phyloP scores from a whole-genome alignment of 108 stramenopile species.

The Seminavis robusta region DNA sequence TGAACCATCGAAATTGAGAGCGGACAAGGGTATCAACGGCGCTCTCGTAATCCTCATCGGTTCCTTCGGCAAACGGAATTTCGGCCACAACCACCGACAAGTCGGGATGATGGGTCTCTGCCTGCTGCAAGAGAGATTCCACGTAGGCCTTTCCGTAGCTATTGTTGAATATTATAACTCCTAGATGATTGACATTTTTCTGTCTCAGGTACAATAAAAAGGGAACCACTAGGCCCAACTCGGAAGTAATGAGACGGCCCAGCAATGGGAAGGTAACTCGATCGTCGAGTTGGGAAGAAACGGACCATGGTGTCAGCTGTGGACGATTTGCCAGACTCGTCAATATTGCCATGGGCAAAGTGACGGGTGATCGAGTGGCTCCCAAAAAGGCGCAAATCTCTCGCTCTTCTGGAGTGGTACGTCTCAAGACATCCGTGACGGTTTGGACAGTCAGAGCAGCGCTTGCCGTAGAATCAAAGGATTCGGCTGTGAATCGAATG shows the following conservation, averaged over 20 bases:
- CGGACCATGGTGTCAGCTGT: conserved; percentile 4
- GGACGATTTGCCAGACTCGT: neutral
- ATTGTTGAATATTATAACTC: conserved; percentile 47
- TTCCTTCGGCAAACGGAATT: too few relatives aligned
- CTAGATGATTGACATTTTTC: conserved; percentile 25
- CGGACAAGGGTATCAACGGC: too few relatives aligned
- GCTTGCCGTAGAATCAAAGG: too few relatives aligned
- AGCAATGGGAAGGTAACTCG: conserved; percentile 1
- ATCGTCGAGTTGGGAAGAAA: conserved; percentile 2
- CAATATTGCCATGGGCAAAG: conserved; percentile 4
- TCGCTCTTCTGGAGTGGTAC: neutral
- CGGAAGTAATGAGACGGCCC: conserved; percentile 5
- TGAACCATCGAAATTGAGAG: too few relatives aligned
- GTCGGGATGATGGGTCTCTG: too few relatives aligned
- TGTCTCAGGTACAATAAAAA: neutral
- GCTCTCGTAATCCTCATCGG: too few relatives aligned
- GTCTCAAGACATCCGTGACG: neutral
- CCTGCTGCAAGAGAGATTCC: too few relatives aligned
- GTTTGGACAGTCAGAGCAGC: neutral
- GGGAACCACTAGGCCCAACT: conserved; percentile 9
- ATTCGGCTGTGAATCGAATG: conserved; percentile 22
- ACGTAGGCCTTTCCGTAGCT: conserved; percentile 54
- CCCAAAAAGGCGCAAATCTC: conserved; percentile 18
- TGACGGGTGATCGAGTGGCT: conserved; percentile 3
- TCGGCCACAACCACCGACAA: too few relatives aligned